phyloP scores from a whole-genome alignment of 2,329 filamentous ascomycete species.

The Paraconiothyrium brasiliense region DNA sequence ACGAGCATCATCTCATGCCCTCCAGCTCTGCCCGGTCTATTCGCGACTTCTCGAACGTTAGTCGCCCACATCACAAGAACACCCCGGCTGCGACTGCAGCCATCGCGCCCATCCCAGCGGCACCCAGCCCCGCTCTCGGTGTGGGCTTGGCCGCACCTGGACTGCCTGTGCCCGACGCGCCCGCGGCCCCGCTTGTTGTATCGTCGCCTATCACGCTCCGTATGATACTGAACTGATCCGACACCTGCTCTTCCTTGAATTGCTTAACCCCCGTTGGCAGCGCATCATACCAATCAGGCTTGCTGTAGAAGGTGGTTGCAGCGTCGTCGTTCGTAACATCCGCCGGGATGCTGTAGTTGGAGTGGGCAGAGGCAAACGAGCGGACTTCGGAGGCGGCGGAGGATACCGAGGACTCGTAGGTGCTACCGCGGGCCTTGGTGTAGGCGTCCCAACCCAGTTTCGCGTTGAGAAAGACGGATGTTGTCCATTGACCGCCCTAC shows the following conservation, averaged over 20 bases:
- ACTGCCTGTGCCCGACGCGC: constrained; percentile 29
- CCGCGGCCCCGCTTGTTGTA: constrained; percentile 16
- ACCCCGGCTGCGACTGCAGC: constrained; percentile 40
- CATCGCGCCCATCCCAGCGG: constrained; percentile 36
- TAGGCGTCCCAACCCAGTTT: constrained; percentile 33
- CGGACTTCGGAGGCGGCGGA: constrained; percentile 40
- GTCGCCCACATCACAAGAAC: constrained; percentile 29
- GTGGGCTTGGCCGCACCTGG: constrained; percentile 35
- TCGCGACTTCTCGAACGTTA: background rate
- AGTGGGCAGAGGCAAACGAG: constrained; percentile 32
- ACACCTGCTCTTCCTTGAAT: constrained; percentile 45
- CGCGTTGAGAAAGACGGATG: constrained; percentile 39
- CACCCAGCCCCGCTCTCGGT: constrained; percentile 26
- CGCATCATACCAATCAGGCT: constrained; percentile 41
- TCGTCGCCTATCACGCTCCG: constrained; percentile 29
- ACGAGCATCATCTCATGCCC: background rate
- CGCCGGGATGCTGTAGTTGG: constrained; percentile 39
- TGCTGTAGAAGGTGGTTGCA: constrained; percentile 34
- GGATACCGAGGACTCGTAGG: constrained; percentile 37
- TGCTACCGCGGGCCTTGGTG: constrained; percentile 30
- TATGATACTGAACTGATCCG: constrained; percentile 42
- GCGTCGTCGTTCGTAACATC: constrained; percentile 33
- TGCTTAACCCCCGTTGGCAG: constrained; percentile 36
- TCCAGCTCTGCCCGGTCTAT: background rate
- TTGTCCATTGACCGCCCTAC: constrained; percentile 39